Evolutionary conservation across 2,329 filamentous ascomycete species (phyloP).

Genomic region (Botryotinia narcissicola): DNA sequence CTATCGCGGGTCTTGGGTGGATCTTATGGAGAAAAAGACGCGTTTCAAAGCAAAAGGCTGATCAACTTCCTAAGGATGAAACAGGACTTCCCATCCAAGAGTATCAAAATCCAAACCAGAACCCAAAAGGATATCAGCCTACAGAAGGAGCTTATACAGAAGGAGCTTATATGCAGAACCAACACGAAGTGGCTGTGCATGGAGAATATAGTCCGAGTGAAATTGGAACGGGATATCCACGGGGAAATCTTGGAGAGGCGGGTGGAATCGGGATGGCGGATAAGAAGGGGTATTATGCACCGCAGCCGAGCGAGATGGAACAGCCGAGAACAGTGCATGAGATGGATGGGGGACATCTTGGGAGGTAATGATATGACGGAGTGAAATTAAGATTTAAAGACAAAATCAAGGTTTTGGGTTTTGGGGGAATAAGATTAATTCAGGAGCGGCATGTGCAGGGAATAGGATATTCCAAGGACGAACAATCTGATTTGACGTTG

Average conservation of each 20-base stretch:
- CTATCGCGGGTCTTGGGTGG: not conserved
- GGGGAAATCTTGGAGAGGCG: not conserved
- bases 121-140: not conserved
- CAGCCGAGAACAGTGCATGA: not conserved
- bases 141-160: not conserved
- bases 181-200: not conserved
- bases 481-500: not conserved
- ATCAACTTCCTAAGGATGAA: not conserved
- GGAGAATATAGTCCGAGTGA: not conserved
- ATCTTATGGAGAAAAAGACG: not conserved
- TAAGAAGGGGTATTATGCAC: slow-evolving; percentile 1
- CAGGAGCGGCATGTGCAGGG: not conserved
- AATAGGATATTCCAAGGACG: not conserved
- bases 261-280: not conserved
- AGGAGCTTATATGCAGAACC: not conserved
- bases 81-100: not conserved
- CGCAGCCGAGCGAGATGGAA: slow-evolving; percentile 4
- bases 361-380: not conserved
- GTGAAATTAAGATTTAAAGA: not conserved
- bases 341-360: not conserved
- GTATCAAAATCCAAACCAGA: not conserved
- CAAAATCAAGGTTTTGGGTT: not conserved
- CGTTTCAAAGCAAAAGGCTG: not conserved
- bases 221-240: not conserved
- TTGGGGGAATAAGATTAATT: not conserved